phyloP scores from a whole-genome alignment of 257 asterid species.

The Penstemon newberryi region DNA sequence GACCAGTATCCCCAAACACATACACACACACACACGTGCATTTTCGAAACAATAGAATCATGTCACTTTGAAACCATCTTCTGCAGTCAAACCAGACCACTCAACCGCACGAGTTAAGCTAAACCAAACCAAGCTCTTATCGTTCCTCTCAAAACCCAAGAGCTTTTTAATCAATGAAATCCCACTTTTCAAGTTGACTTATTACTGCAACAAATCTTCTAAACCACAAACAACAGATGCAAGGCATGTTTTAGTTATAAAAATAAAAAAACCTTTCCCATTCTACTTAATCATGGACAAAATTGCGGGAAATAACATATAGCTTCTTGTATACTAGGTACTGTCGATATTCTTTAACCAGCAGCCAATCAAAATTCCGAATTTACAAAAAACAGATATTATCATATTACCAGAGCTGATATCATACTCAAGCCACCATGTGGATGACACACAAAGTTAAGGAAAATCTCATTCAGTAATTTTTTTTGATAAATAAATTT shows the following conservation, averaged over 20 bases:
- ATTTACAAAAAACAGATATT: background rate
- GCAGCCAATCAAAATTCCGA: background rate
- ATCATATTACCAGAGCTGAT: background rate
- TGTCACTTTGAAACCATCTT: background rate
- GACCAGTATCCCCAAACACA: too few species aligned
- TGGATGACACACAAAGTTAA: background rate
- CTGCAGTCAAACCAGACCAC: constrained; percentile 8
- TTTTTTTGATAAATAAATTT: too few species aligned
- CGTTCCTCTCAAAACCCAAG: background rate
- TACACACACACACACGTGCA: background rate
- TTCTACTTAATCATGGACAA: background rate
- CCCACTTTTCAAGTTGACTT: background rate
- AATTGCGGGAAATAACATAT: background rate
- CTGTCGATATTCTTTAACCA: background rate
- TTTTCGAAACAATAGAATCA: background rate
- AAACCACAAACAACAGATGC: background rate
- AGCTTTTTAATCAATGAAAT: background rate
- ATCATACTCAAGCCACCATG: background rate
- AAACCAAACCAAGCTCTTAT: background rate
- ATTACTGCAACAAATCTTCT: background rate
- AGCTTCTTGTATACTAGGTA: background rate
- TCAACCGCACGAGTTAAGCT: background rate
- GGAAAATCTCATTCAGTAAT: too few species aligned
- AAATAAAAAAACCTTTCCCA: background rate
- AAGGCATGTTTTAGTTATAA: background rate